Conservation (phyloP, 345 rosid species). For the Turnera subulata region DNA sequence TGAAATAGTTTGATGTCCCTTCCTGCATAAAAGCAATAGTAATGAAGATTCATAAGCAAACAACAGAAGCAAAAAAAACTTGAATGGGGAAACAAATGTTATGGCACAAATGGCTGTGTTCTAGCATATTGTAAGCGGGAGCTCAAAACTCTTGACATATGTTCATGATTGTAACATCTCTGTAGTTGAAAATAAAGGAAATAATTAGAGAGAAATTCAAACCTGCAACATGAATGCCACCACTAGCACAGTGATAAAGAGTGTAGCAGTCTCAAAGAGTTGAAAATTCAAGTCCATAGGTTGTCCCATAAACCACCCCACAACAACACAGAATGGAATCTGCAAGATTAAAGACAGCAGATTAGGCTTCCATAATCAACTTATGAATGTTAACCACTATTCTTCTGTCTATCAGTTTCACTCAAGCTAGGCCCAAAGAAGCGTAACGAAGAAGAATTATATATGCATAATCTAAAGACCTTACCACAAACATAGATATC, state of each 20-base stretch:
- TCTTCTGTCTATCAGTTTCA: too few relatives aligned
- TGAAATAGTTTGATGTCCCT: conserved; percentile 46
- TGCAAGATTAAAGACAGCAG: conserved; percentile 13
- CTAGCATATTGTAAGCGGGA: too few relatives aligned
- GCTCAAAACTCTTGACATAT: neutral
- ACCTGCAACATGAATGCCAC: conserved; percentile 51
- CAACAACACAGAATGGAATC: conserved; percentile 44
- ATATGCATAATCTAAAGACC: conserved; percentile 4
- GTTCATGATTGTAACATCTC: neutral
- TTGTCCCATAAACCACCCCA: conserved; percentile 42
- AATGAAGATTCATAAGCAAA: neutral
- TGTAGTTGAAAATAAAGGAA: neutral
- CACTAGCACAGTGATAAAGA: conserved; percentile 38
- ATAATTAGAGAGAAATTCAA: conserved; percentile 3
- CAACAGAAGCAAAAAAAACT: neutral
- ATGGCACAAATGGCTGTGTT: too few relatives aligned
- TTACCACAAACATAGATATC: conserved; percentile 85
- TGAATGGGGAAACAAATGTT: too few relatives aligned
- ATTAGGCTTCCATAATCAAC: neutral
- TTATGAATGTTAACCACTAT: neutral
- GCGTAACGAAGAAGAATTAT: too few relatives aligned
- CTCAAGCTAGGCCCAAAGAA: too few relatives aligned
- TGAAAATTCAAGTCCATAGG: conserved; percentile 45
- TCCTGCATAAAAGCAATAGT: conserved; percentile 29
- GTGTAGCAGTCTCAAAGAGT: conserved; percentile 45